phyloP scores from a whole-genome alignment of 2,329 filamentous ascomycete genomes.

The Fusarium nodosum region DNA sequence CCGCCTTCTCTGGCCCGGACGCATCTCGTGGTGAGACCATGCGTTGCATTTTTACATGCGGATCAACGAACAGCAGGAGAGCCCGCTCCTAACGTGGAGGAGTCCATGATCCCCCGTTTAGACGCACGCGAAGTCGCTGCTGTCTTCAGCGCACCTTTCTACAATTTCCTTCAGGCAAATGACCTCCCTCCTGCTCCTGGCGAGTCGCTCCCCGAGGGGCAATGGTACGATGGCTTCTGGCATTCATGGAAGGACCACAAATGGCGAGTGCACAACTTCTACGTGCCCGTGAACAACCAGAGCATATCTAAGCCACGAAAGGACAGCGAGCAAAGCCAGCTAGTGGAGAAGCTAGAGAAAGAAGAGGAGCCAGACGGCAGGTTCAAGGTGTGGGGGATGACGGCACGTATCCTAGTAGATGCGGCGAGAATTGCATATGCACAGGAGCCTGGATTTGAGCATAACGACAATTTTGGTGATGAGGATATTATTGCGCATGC shows the following conservation, averaged over 20 bases:
- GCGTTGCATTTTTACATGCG: slow-evolving; percentile 81
- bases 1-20: slow-evolving; percentile 82
- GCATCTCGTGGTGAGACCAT: slow-evolving; percentile 80
- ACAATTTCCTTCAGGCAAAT: slow-evolving; percentile 77
- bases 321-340: slow-evolving; percentile 58
- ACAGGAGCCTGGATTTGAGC: slow-evolving; percentile 86
- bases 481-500: slow-evolving; percentile 63
- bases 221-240: slow-evolving; percentile 92
- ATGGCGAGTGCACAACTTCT: slow-evolving; percentile 95
- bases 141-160: slow-evolving; percentile 91
- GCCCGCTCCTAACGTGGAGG: slow-evolving; percentile 67
- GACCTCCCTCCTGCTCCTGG: slow-evolving; percentile 66
- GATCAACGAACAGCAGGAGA: slow-evolving; percentile 59
- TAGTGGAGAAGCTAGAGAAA: slow-evolving; percentile 62
- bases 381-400: slow-evolving; percentile 96
- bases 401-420: slow-evolving; percentile 89
- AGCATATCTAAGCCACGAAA: slow-evolving; percentile 72
- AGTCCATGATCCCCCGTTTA: slow-evolving; percentile 80
- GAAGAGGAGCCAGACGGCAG: slow-evolving; percentile 63
- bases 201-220: slow-evolving; percentile 62
- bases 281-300: slow-evolving; percentile 82
- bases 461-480: slow-evolving; percentile 68
- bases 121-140: slow-evolving; percentile 93
- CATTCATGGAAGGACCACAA: slow-evolving; percentile 79
- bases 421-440: slow-evolving; percentile 86